Conservation (phyloP, 805 yeast genomes). For the Yamadazyma endophytica region DNA sequence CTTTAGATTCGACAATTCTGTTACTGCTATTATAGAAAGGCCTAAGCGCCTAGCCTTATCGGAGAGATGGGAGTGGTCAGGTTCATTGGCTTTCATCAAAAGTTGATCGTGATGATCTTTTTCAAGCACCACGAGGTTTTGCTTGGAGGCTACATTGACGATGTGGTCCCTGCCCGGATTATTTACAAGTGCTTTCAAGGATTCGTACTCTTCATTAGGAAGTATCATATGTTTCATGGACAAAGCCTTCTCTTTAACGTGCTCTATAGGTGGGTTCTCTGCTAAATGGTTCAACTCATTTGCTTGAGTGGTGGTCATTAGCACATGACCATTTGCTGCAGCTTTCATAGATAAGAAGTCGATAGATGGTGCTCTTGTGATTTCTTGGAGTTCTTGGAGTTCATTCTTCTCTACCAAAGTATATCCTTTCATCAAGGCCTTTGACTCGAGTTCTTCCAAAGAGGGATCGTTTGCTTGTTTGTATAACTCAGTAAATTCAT, state of each 20-base stretch:
- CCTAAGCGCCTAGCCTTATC: constrained; percentile 12
- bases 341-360: constrained; percentile 6
- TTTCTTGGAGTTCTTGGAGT: constrained; percentile 7
- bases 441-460: constrained; percentile 17
- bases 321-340: constrained; percentile 3
- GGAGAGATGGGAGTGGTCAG: constrained; percentile 14
- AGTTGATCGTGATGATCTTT: constrained; percentile 13
- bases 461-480: constrained; percentile 24
- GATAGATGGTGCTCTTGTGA: constrained; percentile 5
- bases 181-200: constrained; percentile 11
- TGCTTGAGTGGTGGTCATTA: constrained; percentile 10
- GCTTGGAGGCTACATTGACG: constrained; percentile 14
- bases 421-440: constrained; percentile 12
- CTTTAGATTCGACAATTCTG: too few relatives aligned
- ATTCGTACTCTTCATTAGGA: constrained; percentile 10
- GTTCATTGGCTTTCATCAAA: constrained; percentile 13
- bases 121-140: constrained; percentile 15
- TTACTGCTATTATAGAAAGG: constrained; percentile 1
- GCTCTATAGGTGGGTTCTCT: constrained; percentile 20
- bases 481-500: constrained; percentile 30
- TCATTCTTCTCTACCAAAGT: constrained; percentile 10
- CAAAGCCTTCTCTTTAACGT: constrained; percentile 16
- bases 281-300: constrained; percentile 20
- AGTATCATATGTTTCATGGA: constrained; percentile 13
- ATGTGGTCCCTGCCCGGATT: constrained; percentile 24